Percentiles rank a stretch among this genome's conserved stretches.
These are phyloP conservation scores for Solanum piurae DNA, from an alignment of 257 asterid genomes.

Conservation along the genomic window DNA sequence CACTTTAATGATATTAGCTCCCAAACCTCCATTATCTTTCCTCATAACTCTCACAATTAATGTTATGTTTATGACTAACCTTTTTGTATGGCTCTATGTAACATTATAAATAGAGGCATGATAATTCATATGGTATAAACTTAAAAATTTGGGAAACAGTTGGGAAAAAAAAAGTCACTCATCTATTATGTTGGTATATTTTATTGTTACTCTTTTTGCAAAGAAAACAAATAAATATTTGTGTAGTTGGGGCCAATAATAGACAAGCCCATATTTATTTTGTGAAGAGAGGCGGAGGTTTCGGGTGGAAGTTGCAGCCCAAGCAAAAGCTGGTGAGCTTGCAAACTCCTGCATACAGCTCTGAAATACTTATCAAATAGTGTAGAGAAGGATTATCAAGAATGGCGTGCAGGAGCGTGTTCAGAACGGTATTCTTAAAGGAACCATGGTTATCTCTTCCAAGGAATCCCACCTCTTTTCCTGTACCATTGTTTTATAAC, in stretches of 20 bases:
- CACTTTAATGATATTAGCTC: background rate
- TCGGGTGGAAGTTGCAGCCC: background rate
- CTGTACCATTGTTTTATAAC: conserved; percentile 17
- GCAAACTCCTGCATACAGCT: background rate
- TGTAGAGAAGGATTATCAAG: background rate
- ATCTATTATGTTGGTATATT: background rate
- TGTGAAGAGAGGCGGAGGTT: background rate
- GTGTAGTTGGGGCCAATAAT: background rate
- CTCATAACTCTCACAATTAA: background rate
- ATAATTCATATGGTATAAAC: background rate
- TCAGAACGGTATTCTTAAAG: conserved; percentile 42
- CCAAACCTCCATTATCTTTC: background rate
- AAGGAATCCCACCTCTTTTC: conserved; percentile 7
- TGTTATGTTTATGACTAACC: background rate
- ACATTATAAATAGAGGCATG: background rate
- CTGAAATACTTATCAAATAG: background rate
- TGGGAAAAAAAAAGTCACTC: background rate
- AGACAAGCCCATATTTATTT: background rate
- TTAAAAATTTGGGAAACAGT: background rate
- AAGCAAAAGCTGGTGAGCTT: background rate
- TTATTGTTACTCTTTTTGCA: background rate
- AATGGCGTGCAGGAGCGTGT: conserved; percentile 58
- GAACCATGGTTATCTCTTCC: conserved; percentile 49
- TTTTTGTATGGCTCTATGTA: background rate
- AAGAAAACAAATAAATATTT: background rate